These are phyloP conservation scores for Protostelium mycophagum DNA, from an alignment of 78 protist genomes.

Conservation along the genomic window DNA sequence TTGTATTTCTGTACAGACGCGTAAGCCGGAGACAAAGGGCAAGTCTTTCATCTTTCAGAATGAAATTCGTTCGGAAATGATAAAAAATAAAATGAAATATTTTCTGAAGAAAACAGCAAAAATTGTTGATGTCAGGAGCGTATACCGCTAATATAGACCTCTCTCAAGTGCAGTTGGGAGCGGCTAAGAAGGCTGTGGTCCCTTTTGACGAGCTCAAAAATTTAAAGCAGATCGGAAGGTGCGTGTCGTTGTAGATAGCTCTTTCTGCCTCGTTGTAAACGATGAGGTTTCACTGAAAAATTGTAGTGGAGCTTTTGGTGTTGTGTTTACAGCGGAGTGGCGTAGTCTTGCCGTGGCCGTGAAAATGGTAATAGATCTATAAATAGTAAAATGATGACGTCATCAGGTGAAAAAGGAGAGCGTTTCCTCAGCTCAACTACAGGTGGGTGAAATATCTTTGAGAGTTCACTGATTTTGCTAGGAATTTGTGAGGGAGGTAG, in stretches of 20 bases:
- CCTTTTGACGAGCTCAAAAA: not conserved
- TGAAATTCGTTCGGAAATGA: not conserved
- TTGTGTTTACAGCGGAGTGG: not conserved
- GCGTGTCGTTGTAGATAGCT: too few species aligned
- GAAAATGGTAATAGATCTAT: not conserved
- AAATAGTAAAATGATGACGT: not conserved
- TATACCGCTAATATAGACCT: too few species aligned
- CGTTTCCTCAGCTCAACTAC: not conserved
- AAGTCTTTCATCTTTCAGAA: not conserved
- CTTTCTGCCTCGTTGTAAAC: too few species aligned
- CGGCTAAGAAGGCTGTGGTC: not conserved
- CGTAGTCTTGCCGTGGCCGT: not conserved
- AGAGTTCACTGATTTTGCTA: not conserved
- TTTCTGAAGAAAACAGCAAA: too few species aligned
- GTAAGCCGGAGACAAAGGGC: not conserved
- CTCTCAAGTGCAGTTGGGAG: not conserved
- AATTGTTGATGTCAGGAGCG: too few species aligned
- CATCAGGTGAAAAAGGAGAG: not conserved
- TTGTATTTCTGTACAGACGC: not conserved
- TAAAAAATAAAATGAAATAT: not conserved
- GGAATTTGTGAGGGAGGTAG: not conserved
- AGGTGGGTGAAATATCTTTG: not conserved
- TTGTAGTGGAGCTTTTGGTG: not conserved
- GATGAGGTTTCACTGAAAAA: not conserved
- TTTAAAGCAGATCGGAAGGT: not conserved